Conservation (phyloP, 1,284 basidiomycete species). For the Takashimella koratensis region DNA sequence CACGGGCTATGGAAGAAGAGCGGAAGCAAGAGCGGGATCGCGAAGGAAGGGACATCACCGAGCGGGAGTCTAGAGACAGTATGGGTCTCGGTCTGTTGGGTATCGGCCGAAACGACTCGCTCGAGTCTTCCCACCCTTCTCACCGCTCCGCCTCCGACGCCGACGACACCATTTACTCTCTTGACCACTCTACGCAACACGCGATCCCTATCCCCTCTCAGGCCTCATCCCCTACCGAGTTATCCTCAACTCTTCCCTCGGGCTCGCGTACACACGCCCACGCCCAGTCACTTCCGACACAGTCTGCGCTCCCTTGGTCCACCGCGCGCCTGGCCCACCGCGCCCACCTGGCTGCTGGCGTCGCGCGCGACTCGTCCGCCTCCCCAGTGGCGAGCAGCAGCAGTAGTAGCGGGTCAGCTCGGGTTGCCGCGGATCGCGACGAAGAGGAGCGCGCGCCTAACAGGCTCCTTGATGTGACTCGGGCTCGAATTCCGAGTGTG, state of each 20-base stretch:
- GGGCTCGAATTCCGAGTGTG: slow-evolving; percentile 65
- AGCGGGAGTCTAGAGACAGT: too few relatives aligned
- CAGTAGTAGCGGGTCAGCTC: not conserved
- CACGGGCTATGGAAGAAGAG: not conserved
- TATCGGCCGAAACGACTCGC: too few relatives aligned
- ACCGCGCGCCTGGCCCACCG: not conserved
- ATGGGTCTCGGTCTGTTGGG: too few relatives aligned
- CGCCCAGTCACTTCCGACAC: slow-evolving; percentile 30
- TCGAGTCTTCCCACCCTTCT: not conserved
- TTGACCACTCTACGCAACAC: not conserved
- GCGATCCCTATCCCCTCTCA: not conserved
- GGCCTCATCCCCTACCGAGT: not conserved
- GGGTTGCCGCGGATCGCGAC: not conserved
- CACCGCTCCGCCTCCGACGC: not conserved
- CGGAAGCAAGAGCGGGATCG: not conserved
- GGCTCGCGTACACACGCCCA: slow-evolving; percentile 5
- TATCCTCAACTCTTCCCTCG: not conserved
- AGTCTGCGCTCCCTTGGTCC: slow-evolving; percentile 27
- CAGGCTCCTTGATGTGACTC: slow-evolving; percentile 68
- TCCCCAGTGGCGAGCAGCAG: not conserved
- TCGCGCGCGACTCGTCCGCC: not conserved
- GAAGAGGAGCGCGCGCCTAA: slow-evolving; percentile 48
- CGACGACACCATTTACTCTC: not conserved
- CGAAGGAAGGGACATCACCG: not conserved
- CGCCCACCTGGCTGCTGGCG: not conserved